Conservation (phyloP, 2,329 filamentous ascomycete genomes). For the Fusarium graminum region DNA sequence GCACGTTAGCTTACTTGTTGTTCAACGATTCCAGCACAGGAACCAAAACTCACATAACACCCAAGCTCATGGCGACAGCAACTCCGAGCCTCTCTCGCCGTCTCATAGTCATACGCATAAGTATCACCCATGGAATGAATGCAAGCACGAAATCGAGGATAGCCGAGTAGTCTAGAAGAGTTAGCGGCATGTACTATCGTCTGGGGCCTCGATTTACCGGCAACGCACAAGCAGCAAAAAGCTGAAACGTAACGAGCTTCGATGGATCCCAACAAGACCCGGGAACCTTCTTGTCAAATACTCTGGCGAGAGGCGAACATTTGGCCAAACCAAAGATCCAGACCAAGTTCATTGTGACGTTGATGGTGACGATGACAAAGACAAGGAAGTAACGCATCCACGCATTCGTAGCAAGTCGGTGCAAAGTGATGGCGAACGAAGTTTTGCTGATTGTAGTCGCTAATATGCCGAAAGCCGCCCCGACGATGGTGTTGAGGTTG, state of each 20-base stretch:
- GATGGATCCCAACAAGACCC: conserved; percentile 51
- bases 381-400: conserved; percentile 50
- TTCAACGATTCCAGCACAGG: rapidly evolving
- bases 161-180: conserved; percentile 51
- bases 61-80: conserved; percentile 54
- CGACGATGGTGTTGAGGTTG: conserved; percentile 49
- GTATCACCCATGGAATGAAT: conserved; percentile 52
- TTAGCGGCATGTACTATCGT: background rate
- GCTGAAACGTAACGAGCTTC: conserved; percentile 47
- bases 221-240: conserved; percentile 52
- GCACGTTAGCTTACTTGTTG: conserved; percentile 6
- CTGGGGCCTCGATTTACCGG: rapidly evolving
- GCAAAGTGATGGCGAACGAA: conserved; percentile 55
- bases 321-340: conserved; percentile 54
- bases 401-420: conserved; percentile 49
- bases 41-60: conserved; percentile 48
- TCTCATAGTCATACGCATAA: conserved; percentile 52
- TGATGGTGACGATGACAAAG: conserved; percentile 53
- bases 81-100: conserved; percentile 53
- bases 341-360: conserved; percentile 53
- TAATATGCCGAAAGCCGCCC: conserved; percentile 51
- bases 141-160: conserved; percentile 53
- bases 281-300: conserved; percentile 44
- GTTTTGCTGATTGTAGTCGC: conserved; percentile 56
- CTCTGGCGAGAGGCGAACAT: conserved; percentile 49